Evolutionary conservation across 2,329 filamentous ascomycete species (phyloP).

Genomic region (Corynespora cassiicola): DNA sequence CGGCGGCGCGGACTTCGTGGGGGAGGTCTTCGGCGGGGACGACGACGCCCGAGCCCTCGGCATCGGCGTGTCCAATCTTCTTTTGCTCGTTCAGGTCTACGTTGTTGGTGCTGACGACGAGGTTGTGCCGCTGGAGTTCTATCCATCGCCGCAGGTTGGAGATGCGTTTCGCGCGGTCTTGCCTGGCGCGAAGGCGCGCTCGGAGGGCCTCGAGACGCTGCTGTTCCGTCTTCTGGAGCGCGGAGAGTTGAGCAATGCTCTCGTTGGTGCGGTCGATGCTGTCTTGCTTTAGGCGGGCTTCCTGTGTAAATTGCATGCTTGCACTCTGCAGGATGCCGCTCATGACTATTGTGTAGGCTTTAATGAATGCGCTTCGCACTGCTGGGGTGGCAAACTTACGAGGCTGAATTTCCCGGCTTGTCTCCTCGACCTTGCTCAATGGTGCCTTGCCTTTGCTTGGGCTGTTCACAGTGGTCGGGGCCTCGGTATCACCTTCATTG

Average conservation of each 20-base stretch:
- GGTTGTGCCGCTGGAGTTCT: constrained; percentile 69
- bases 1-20: constrained; percentile 31
- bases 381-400: constrained; percentile 60
- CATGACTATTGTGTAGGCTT: constrained; percentile 74
- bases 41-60: constrained; percentile 37
- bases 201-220: constrained; percentile 75
- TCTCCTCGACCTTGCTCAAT: constrained; percentile 67
- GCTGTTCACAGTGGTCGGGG: constrained; percentile 46
- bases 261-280: constrained; percentile 82
- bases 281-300: constrained; percentile 83
- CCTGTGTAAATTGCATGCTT: constrained; percentile 77
- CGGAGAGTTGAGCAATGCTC: constrained; percentile 80
- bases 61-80: constrained; percentile 57
- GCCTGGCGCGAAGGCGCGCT: constrained; percentile 67
- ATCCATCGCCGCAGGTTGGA: constrained; percentile 78
- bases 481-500: constrained; percentile 61
- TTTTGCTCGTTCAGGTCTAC: constrained; percentile 50
- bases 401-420: constrained; percentile 78
- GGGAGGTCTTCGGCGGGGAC: constrained; percentile 36
- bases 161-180: constrained; percentile 72
- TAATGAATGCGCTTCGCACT: constrained; percentile 2
- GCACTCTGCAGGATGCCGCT: constrained; percentile 82
- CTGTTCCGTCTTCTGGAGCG: constrained; percentile 78
- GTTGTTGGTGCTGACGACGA: constrained; percentile 51
- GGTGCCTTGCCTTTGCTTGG: constrained; percentile 47